A percentile compares a stretch with the other conserved stretches of the same genome.
Conservation (phyloP, 2,329 filamentous ascomycete genomes). For the Arthrobotrys sinensis region DNA sequence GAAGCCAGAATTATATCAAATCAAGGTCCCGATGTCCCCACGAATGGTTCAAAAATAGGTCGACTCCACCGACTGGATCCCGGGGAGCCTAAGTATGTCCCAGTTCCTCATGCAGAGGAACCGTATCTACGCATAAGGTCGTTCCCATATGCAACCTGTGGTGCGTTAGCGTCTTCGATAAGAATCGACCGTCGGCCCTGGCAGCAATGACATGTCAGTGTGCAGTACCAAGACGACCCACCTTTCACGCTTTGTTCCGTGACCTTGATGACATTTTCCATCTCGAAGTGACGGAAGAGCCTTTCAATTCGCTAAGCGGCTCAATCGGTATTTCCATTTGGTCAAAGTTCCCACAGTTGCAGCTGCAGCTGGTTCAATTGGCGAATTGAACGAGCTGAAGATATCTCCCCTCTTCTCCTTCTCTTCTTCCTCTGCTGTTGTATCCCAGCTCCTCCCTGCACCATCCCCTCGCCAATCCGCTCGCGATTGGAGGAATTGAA, state of each 20-base stretch:
- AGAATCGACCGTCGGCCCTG: conserved; percentile 28
- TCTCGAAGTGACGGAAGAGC: conserved; percentile 4
- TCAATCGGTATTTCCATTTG: conserved; percentile 12
- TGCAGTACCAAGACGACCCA: conserved; percentile 37
- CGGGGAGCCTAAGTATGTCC: neutral
- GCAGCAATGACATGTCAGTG: conserved; percentile 55
- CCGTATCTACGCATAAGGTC: conserved; percentile 40
- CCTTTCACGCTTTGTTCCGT: conserved; percentile 45
- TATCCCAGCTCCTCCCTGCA: conserved; percentile 21
- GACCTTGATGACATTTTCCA: conserved; percentile 17
- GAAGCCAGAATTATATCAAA: conserved; percentile 29
- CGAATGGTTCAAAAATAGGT: conserved; percentile 28
- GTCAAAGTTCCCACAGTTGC: conserved; percentile 3
- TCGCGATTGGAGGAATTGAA: conserved; percentile 19
- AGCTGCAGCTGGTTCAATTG: conserved; percentile 24
- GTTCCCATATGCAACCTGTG: conserved; percentile 40
- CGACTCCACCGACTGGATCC: conserved; percentile 11
- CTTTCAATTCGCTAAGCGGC: conserved; percentile 22
- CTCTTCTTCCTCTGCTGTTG: conserved; percentile 18
- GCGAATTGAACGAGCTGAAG: conserved; percentile 22
- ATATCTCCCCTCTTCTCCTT: conserved; percentile 6
- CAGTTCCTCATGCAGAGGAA: conserved; percentile 42
- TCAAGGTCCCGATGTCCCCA: neutral
- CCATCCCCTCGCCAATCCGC: neutral
- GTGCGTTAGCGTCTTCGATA: conserved; percentile 28